Conservation (phyloP, 1,284 basidiomycete species). For the Phellinidium pouzarii region DNA sequence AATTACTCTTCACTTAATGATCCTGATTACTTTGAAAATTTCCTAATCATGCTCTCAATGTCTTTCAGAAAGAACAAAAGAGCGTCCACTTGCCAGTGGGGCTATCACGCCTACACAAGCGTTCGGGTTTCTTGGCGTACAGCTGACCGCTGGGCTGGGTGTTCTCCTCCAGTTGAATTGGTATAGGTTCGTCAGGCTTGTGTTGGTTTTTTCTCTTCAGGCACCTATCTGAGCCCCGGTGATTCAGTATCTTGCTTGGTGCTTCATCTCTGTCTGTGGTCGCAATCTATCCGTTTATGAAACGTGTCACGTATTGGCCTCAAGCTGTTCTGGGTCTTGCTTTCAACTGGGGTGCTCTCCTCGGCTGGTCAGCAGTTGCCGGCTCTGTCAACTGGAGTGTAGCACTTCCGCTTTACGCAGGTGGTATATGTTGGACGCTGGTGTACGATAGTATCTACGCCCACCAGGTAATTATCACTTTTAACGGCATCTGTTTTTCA, state of each 20-base stretch:
- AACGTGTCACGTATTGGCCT: constrained; percentile 95
- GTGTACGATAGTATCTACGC: constrained; percentile 99
- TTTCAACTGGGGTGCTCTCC: constrained; percentile 96
- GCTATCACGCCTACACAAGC: constrained; percentile 78
- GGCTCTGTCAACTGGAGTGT: constrained; percentile 79
- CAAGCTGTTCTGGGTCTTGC: constrained; percentile 93
- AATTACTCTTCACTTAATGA: too few relatives aligned
- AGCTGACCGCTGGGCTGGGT: constrained; percentile 82
- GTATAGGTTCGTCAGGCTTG: constrained; percentile 65
- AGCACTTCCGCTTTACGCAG: constrained; percentile 84
- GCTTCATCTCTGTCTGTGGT: constrained; percentile 88
- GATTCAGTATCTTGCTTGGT: constrained; percentile 77
- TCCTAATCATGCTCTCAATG: too few relatives aligned
- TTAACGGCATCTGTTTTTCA: background rate
- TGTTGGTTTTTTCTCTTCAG: background rate
- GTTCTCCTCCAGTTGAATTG: constrained; percentile 89
- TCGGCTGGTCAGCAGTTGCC: constrained; percentile 94
- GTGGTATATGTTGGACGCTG: constrained; percentile 89
- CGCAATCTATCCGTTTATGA: constrained; percentile 93
- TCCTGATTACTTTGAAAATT: too few relatives aligned
- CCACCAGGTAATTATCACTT: constrained; percentile 64
- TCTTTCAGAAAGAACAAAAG: constrained; percentile 51
- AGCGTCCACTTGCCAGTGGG: constrained; percentile 73
- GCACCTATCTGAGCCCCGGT: background rate
- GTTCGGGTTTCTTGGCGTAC: constrained; percentile 75